Base-by-base conservation (phyloP, 495 filamentous ascomycete genomes). In the Xylaria cubensis region DNA sequence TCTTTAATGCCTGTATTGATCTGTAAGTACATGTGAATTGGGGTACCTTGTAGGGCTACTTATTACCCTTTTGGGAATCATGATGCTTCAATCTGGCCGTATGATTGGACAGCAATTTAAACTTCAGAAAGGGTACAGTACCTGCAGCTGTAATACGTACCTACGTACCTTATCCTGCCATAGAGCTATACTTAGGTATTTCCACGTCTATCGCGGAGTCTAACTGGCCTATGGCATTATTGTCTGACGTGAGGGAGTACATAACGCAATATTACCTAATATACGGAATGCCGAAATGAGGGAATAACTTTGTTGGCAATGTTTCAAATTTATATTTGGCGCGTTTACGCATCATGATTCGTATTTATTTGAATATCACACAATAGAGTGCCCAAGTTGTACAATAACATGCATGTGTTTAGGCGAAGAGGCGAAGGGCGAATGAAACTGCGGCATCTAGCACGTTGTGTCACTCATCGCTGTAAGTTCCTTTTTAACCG, bases 21-120 rank as follows among this genome's bases (percentile, higher is more conserved):
- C n/a, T n/a, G 39, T 9, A 2, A 42, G 13, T 46, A 12, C 59
- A 39, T 1, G 7, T 41, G 36, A 21, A 21, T 62, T 12, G 13
- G 2, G 17, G 17, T 39, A 39, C 12, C 36, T 17, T 44, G 48
- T 67, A 41, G n/a, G 48, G 50, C 36, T 42, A 13, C 21, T 56
- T 36, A 41, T 42, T 67, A 56, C 65, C 65, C 50, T 67, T 67
- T 67, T 10, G n/a, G 65, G 65, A 34, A 67, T 26, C 50, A 39
- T 9, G n/a, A 34, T 39, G 48, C 8, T 15, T 29, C 36, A 56
- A 29, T 56, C 32, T 1, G 12, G 32, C 32, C 12, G 1, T 34
- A 42, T 67, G 29, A 67, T 67, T 67, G 65, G 65, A 42, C 50
- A 32, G 17, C 26, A 64, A 41, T 34, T 17, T 48, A 19, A 21